Conservation (phyloP, 129 eudicot species). For the Lonicera japonica region DNA sequence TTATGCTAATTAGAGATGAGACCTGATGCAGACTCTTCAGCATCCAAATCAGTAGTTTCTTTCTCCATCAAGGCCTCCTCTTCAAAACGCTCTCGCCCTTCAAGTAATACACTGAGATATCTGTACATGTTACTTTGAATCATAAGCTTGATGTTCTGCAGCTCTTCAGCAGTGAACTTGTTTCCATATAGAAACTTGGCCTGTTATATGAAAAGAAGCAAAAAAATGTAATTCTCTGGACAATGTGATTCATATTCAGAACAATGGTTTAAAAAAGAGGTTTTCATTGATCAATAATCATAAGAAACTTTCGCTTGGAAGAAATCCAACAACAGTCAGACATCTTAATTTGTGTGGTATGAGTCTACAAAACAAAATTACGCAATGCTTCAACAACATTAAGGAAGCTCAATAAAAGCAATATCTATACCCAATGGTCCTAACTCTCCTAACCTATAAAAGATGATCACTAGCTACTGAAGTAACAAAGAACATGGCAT, state of each 20-base stretch:
- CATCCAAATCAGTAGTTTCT: constrained; percentile 4
- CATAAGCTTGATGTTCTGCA: constrained; percentile 41
- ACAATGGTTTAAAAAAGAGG: neutral
- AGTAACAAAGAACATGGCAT: too few species aligned
- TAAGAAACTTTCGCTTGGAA: too few species aligned
- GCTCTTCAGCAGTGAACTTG: constrained; percentile 36
- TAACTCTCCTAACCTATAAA: too few species aligned
- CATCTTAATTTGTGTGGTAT: too few species aligned
- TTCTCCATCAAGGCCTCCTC: constrained; percentile 31
- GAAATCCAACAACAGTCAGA: too few species aligned
- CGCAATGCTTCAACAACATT: too few species aligned
- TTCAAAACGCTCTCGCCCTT: constrained; percentile 57
- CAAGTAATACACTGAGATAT: constrained; percentile 48
- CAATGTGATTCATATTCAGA: neutral
- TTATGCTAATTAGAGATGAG: neutral
- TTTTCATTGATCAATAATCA: neutral
- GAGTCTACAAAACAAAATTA: too few species aligned
- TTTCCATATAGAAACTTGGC: constrained; percentile 36
- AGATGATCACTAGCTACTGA: too few species aligned
- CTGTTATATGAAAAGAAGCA: constrained; percentile 22
- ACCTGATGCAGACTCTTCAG: constrained; percentile 22
- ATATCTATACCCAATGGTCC: too few species aligned
- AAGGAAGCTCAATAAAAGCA: too few species aligned
- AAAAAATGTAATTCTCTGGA: neutral
- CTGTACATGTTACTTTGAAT: constrained; percentile 49